Conservation (phyloP, 176 grass and related monocot species). For the Oryza meridionalis region DNA sequence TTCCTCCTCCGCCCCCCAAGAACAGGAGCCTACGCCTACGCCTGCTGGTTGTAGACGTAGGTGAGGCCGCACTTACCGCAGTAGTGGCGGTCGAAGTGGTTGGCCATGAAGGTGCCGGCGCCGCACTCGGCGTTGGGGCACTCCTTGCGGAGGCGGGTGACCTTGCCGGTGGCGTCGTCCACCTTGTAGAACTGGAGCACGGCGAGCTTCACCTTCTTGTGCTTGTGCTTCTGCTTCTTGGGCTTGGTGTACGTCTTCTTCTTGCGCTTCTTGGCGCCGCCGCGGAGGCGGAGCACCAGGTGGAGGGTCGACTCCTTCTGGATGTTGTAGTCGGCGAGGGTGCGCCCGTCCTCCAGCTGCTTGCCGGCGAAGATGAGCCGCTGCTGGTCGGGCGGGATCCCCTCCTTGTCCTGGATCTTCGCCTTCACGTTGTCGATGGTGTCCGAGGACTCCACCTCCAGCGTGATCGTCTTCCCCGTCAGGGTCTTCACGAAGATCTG, state of each 20-base stretch:
- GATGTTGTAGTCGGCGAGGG: slow-evolving; percentile 83
- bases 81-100: slow-evolving; percentile 84
- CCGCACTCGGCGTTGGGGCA: slow-evolving; percentile 79
- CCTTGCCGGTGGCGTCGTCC: slow-evolving; percentile 68
- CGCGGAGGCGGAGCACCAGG: slow-evolving; percentile 67
- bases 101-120: slow-evolving; percentile 77
- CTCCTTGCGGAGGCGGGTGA: slow-evolving; percentile 77
- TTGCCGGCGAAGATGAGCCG: slow-evolving; percentile 79
- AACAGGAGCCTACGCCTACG: slow-evolving; percentile 10
- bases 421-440: slow-evolving; percentile 79
- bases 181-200: slow-evolving; percentile 84
- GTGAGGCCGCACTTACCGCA: slow-evolving; percentile 81
- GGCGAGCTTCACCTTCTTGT: slow-evolving; percentile 80
- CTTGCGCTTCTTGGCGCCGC: slow-evolving; percentile 70
- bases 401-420: slow-evolving; percentile 81
- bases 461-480: slow-evolving; percentile 89
- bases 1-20: not conserved
- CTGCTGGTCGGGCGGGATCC: slow-evolving; percentile 78
- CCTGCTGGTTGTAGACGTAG: slow-evolving; percentile 76
- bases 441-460: slow-evolving; percentile 92
- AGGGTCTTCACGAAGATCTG: slow-evolving; percentile 89
- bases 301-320: slow-evolving; percentile 77
- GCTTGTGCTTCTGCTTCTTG: slow-evolving; percentile 75
- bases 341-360: slow-evolving; percentile 75
- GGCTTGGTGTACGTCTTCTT: slow-evolving; percentile 88